Base-by-base conservation (phyloP, 78 protist species). In the Dictyostelium intermedium region DNA sequence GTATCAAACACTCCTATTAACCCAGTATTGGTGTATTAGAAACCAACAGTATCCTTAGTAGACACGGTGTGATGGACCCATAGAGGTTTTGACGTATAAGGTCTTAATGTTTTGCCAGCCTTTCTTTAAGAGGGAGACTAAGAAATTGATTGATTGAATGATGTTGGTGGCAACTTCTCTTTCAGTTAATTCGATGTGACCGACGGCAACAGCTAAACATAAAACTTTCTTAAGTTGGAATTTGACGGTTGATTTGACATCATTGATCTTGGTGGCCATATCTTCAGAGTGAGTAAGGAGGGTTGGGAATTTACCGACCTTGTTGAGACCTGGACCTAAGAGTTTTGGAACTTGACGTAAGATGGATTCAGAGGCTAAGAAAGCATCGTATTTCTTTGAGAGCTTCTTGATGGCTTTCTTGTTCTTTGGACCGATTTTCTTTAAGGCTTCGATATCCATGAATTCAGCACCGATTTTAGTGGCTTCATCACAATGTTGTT, bases 281-380 rank as follows among this genome's bases (percentile, higher is more conserved):
- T 96, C 91, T 34, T 99, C 99, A 80, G 20, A 16, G 97, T 95
- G 96, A 39, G 96, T 30, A 37, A 99, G 32, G 66, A 92, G 96
- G 84, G 99, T 37, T 66, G 99, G 99, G 99, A 99, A 99, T 98
- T 99, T 99, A 82, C 99, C 99, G 89, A 99, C 99, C 98, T 99
- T 99, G 99, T 95, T 97, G 91, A 99, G 98, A 70, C 98, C 98
- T 60, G 99, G 99, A 56, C 99, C 99, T 77, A 99, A 94, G 16
- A 99, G 74, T 83, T 99, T 98, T 20, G 99, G 99, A 45, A 99
- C 91, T 96, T 96, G 98, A 92, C 97, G 94, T 97, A 99, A 93
- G 66, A 99, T 77, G 9, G 99, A 35, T 82, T 97, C 99, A n/a
- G 99, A 98, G 27, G 99, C 99, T 6, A 99, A 95, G 99, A 99